Conservation (phyloP, 495 filamentous ascomycete genomes). For the Aspergillus egyptiacus region DNA sequence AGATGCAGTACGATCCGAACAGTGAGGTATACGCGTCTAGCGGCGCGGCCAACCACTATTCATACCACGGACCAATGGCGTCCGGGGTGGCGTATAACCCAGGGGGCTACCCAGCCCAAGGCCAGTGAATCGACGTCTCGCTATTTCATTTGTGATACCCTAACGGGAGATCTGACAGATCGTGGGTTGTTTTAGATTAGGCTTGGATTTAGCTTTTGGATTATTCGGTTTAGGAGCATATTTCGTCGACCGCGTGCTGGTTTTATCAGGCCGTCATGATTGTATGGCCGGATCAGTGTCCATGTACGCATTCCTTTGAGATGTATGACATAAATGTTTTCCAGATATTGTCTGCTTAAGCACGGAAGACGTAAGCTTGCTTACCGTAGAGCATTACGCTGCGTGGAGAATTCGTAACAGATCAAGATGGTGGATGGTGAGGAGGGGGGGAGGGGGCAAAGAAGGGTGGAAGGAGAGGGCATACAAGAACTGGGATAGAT, state of each 20-base stretch:
- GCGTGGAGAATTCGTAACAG: too few relatives aligned
- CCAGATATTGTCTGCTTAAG: too few relatives aligned
- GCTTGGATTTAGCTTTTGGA: slow-evolving; percentile 1
- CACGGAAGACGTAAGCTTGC: too few relatives aligned
- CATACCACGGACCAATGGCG: slow-evolving; percentile 12
- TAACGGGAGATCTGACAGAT: slow-evolving; percentile 15
- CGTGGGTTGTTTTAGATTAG: slow-evolving; percentile 8
- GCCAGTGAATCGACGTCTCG: slow-evolving; percentile 1
- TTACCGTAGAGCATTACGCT: too few relatives aligned
- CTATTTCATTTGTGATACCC: slow-evolving; percentile 8
- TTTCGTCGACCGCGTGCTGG: too few relatives aligned
- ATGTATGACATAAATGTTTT: background rate
- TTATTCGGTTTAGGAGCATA: slow-evolving; percentile 1
- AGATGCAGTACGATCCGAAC: slow-evolving; percentile 17
- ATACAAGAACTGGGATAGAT: background rate
- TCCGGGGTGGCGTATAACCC: slow-evolving; percentile 12
- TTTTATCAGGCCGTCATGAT: background rate
- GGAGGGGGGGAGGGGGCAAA: too few relatives aligned
- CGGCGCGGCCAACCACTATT: slow-evolving; percentile 13
- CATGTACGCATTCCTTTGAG: slow-evolving; percentile 1
- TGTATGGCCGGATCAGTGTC: slow-evolving; percentile 5
- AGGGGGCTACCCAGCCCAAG: slow-evolving; percentile 14
- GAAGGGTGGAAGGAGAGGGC: too few relatives aligned
- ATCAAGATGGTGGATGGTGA: too few relatives aligned
- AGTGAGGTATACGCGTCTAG: slow-evolving; percentile 14